phyloP scores from a whole-genome alignment of 1,284 basidiomycete species.

The Melampsora larici-populina region DNA sequence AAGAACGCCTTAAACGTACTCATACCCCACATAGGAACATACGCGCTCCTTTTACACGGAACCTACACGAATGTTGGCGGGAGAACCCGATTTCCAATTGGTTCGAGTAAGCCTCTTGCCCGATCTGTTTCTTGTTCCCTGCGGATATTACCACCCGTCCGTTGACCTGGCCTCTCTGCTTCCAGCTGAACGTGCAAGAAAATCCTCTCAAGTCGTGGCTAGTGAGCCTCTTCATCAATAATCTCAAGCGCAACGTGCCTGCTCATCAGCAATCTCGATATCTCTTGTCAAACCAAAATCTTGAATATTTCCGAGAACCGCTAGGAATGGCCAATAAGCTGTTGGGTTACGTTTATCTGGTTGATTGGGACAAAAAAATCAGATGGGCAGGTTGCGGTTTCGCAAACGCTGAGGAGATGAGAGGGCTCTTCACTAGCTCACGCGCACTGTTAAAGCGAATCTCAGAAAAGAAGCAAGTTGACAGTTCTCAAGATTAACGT shows the following conservation, averaged over 20 bases:
- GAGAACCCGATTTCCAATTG: constrained; percentile 32
- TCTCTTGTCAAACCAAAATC: constrained; percentile 35
- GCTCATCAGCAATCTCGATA: constrained; percentile 22
- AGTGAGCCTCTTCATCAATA: constrained; percentile 42
- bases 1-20: not conserved
- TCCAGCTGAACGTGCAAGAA: constrained; percentile 39
- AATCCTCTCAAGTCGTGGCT: constrained; percentile 42
- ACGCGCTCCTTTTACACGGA: constrained; percentile 36
- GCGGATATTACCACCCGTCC: not conserved
- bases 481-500: no score
- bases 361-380: constrained; percentile 40
- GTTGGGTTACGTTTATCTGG: constrained; percentile 36
- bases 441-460: constrained; percentile 24
- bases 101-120: constrained; percentile 9
- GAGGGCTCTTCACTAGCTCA: constrained; percentile 23
- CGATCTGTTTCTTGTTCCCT: not conserved
- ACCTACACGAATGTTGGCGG: constrained; percentile 25
- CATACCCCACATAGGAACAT: constrained; percentile 21
- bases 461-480: not conserved
- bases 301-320: constrained; percentile 42
- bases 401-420: constrained; percentile 36
- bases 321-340: constrained; percentile 41
- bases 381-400: constrained; percentile 44
- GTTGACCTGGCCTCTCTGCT: not conserved
- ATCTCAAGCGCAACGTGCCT: constrained; percentile 32